These are phyloP conservation scores for Yarrowia keelungensis DNA, from an alignment of 805 yeast species.

Conservation along the genomic window DNA sequence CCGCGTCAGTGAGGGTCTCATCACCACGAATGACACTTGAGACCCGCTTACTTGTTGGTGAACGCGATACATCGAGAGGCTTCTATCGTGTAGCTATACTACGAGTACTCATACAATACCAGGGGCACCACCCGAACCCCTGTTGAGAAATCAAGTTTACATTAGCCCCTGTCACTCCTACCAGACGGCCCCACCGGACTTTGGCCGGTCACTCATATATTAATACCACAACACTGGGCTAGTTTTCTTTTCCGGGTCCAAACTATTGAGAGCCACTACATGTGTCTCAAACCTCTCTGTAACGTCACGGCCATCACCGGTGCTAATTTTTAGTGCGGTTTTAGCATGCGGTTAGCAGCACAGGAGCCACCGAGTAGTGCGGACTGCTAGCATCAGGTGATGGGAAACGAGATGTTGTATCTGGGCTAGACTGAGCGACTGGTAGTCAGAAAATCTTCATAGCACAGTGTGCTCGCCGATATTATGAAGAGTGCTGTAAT, in stretches of 20 bases:
- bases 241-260: background rate
- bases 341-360: slow-evolving; percentile 11
- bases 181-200: background rate
- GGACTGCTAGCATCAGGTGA: background rate
- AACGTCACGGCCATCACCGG: slow-evolving; percentile 25
- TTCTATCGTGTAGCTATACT: too few species aligned
- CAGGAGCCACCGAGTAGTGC: background rate
- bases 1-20: too few species aligned
- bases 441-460: background rate
- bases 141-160: background rate
- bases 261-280: slow-evolving; percentile 3
- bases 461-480: background rate
- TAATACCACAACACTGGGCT: slow-evolving; percentile 23
- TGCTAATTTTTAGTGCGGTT: slow-evolving; percentile 10
- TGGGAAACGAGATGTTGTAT: background rate
- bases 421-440: background rate
- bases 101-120: too few species aligned
- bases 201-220: background rate
- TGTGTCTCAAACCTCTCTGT: background rate
- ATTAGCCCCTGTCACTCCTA: slow-evolving; percentile 1
- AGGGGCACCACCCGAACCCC: too few species aligned
- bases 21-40: too few species aligned
- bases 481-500: too few species aligned
- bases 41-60: too few species aligned
- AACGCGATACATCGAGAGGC: too few species aligned